These are phyloP conservation scores for Aspergillus avenaceus DNA, from an alignment of 495 filamentous ascomycete species.

Conservation along the genomic window DNA sequence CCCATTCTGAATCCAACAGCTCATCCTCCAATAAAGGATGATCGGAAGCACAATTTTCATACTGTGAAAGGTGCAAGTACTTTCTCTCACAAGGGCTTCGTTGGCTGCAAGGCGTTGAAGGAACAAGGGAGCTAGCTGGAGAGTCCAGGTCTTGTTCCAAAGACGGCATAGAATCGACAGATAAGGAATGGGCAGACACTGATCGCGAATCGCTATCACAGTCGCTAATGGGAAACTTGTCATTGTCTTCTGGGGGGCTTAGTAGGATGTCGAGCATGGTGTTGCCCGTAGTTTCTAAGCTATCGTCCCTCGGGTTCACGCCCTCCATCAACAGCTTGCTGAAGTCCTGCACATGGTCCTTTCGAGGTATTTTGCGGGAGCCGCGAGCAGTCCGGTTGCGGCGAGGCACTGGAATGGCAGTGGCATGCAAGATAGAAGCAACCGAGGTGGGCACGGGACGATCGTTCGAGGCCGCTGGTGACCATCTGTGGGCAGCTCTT, in stretches of 20 bases:
- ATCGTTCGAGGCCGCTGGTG: conserved; percentile 29
- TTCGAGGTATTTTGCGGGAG: conserved; percentile 34
- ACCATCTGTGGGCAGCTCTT: conserved; percentile 27
- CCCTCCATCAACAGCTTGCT: conserved; percentile 41
- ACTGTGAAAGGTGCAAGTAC: conserved; percentile 38
- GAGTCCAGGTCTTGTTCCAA: conserved; percentile 53
- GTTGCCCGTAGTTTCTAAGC: conserved; percentile 24
- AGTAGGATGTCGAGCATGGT: conserved; percentile 41
- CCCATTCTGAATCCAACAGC: conserved; percentile 26
- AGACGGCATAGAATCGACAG: conserved; percentile 60
- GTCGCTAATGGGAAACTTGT: conserved; percentile 32
- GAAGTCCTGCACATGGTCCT: conserved; percentile 44
- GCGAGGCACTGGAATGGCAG: conserved; percentile 40
- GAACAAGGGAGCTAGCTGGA: conserved; percentile 34
- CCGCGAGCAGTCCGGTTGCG: conserved; percentile 27
- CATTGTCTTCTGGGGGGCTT: conserved; percentile 43
- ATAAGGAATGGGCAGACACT: conserved; percentile 49
- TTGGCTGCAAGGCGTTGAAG: conserved; percentile 32
- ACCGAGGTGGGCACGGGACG: conserved; percentile 32
- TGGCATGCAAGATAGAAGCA: conserved; percentile 42
- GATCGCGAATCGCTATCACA: conserved; percentile 31
- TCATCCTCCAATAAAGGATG: conserved; percentile 52
- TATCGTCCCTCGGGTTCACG: conserved; percentile 29
- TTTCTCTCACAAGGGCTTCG: conserved; percentile 38
- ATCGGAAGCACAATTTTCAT: conserved; percentile 51